phyloP scores from a whole-genome alignment of 2,329 filamentous ascomycete genomes.

The Colletotrichum limetticola region DNA sequence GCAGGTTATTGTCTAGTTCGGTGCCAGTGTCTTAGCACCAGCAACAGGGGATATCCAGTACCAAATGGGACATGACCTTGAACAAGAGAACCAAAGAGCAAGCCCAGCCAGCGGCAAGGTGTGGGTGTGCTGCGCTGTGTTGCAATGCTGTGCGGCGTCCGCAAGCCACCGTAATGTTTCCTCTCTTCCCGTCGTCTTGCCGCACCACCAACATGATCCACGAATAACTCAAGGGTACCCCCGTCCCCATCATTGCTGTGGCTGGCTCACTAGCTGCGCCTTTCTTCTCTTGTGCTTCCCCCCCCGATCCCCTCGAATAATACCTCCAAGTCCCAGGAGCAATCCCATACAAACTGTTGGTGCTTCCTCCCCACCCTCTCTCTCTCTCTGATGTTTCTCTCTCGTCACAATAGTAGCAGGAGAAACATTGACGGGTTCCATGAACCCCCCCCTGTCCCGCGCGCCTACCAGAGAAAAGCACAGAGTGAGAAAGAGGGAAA shows the following conservation, averaged over 20 bases:
- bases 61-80: no score
- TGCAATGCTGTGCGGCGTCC: neutral
- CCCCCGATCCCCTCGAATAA: neutral
- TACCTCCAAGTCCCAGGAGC: neutral
- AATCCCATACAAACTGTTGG: neutral
- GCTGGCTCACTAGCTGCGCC: neutral
- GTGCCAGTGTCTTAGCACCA: neutral
- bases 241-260: neutral
- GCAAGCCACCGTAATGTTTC: conserved; percentile 29
- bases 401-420: neutral
- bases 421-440: neutral
- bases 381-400: neutral
- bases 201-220: conserved; percentile 18
- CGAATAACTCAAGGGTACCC: neutral
- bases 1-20: neutral
- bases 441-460: neutral
- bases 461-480: neutral
- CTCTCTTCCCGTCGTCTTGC: conserved; percentile 21
- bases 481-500: neutral
- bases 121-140: neutral
- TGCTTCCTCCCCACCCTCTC: neutral
- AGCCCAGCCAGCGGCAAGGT: neutral
- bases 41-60: no score
- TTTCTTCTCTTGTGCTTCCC: neutral
- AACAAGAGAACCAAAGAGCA: neutral